A percentile compares a stretch with the other conserved stretches of the same genome.
These are phyloP conservation scores for Magnusiomyces tetraspermus DNA, from an alignment of 1,139 yeast genomes.

Conservation along the genomic window DNA sequence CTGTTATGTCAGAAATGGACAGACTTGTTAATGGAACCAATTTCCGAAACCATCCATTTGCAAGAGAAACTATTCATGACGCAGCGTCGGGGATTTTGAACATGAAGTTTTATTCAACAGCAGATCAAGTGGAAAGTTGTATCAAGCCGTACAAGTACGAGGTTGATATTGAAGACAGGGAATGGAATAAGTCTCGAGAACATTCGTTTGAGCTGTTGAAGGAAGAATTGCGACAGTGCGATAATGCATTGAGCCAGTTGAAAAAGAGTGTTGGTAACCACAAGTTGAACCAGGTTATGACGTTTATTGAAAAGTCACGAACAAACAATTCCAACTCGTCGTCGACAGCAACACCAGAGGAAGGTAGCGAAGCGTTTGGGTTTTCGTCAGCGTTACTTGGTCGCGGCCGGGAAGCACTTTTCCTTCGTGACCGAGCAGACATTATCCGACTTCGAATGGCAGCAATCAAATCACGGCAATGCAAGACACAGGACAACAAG, in stretches of 20 bases:
- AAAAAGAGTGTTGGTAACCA: constrained; percentile 71
- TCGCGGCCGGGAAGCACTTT: constrained; percentile 74
- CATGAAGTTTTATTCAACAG: constrained; percentile 76
- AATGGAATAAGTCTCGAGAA: constrained; percentile 77
- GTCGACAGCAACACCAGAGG: constrained; percentile 20
- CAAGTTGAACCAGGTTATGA: constrained; percentile 72
- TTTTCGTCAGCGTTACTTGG: constrained; percentile 63
- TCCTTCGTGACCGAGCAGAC: constrained; percentile 65
- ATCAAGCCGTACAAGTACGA: constrained; percentile 96
- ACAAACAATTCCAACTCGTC: constrained; percentile 33
- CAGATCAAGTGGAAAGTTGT: constrained; percentile 97
- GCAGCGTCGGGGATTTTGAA: constrained; percentile 76
- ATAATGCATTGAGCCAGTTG: constrained; percentile 50
- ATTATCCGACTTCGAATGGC: constrained; percentile 66
- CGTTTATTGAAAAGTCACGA: constrained; percentile 49
- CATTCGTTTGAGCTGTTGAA: constrained; percentile 63
- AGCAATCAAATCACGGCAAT: constrained; percentile 64
- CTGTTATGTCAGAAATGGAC: constrained; percentile 67
- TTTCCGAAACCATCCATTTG: constrained; percentile 74
- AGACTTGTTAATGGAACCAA: constrained; percentile 65
- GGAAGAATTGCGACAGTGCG: constrained; percentile 82
- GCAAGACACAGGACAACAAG: constrained; percentile 70
- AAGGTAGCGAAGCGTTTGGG: constrained; percentile 57
- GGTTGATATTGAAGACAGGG: constrained; percentile 90
- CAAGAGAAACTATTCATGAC: constrained; percentile 68